phyloP scores from a whole-genome alignment of 306 rosid genomes.

The Fragaria vesca region DNA sequence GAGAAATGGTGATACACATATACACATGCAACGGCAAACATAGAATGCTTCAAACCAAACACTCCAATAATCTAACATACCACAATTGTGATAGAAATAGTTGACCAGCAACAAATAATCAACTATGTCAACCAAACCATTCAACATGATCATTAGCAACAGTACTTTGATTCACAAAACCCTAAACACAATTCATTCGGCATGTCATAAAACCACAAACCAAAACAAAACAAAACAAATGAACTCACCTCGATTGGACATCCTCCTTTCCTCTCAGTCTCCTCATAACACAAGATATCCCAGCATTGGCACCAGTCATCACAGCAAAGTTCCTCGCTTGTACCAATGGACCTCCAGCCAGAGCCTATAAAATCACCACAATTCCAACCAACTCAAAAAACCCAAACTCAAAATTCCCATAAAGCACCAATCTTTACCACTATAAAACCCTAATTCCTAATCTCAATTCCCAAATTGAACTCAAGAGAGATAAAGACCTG shows the following conservation, averaged over 20 bases:
- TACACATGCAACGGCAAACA: too few species aligned
- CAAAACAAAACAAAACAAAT: neutral
- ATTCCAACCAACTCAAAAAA: neutral
- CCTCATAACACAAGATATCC: slow-evolving; percentile 85
- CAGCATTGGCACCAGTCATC: slow-evolving; percentile 97
- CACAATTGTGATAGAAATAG: too few species aligned
- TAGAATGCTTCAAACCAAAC: too few species aligned
- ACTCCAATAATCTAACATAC: too few species aligned
- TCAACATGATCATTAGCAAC: neutral
- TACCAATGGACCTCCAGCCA: slow-evolving; percentile 81
- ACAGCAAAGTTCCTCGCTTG: slow-evolving; percentile 99
- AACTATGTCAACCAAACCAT: too few species aligned
- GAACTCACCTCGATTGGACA: slow-evolving; percentile 75
- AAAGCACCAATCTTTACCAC: neutral
- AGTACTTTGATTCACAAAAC: neutral
- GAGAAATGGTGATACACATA: neutral
- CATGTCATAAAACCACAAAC: neutral
- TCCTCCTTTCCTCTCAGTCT: slow-evolving; percentile 96
- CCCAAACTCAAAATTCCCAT: neutral
- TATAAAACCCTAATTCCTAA: neutral
- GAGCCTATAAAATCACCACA: slow-evolving; percentile 47
- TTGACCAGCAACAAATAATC: too few species aligned
- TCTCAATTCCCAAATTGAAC: neutral
- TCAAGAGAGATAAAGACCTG: slow-evolving; percentile 45
- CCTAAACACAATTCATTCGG: neutral